A percentile compares a stretch with the other conserved stretches of the same genome.
phyloP scores from a whole-genome alignment of 306 rosid species.

The Lablab purpureus region DNA sequence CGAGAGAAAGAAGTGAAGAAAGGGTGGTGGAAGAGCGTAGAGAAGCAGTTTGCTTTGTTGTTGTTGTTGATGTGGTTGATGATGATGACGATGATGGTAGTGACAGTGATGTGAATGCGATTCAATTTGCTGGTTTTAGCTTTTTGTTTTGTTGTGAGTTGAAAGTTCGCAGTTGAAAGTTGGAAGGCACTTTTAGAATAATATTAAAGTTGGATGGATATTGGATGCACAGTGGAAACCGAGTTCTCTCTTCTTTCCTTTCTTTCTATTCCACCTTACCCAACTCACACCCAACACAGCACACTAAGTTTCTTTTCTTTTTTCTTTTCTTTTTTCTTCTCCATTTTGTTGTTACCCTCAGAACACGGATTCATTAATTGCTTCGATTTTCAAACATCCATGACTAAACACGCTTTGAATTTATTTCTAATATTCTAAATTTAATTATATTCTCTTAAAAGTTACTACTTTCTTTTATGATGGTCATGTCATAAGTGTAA shows the following conservation, averaged over 20 bases:
- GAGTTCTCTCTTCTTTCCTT: neutral
- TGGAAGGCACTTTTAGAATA: constrained; percentile 27
- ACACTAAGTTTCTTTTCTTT: neutral
- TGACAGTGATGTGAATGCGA: constrained; percentile 39
- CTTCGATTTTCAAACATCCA: neutral
- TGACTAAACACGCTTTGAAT: neutral
- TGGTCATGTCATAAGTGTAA: too few species aligned
- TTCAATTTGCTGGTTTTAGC: constrained; percentile 26
- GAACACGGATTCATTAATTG: neutral
- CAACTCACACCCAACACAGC: neutral
- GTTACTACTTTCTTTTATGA: too few species aligned
- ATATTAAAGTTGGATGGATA: neutral
- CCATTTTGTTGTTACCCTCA: neutral
- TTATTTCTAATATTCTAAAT: too few species aligned
- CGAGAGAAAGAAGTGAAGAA: constrained; percentile 29
- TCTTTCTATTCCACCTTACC: constrained; percentile 1
- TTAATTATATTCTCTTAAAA: too few species aligned
- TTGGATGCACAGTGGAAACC: constrained; percentile 7
- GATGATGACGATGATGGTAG: neutral
- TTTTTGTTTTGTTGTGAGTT: constrained; percentile 28
- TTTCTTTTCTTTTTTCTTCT: too few species aligned
- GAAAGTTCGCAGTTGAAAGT: constrained; percentile 43
- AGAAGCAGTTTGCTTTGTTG: constrained; percentile 38
- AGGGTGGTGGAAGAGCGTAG: constrained; percentile 36
- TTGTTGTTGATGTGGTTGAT: neutral